Evolutionary conservation across 1,139 yeast species (phyloP), one percentile per base, ranked within the genome.

Genomic region (Kluyveromyces sp.): DNA sequence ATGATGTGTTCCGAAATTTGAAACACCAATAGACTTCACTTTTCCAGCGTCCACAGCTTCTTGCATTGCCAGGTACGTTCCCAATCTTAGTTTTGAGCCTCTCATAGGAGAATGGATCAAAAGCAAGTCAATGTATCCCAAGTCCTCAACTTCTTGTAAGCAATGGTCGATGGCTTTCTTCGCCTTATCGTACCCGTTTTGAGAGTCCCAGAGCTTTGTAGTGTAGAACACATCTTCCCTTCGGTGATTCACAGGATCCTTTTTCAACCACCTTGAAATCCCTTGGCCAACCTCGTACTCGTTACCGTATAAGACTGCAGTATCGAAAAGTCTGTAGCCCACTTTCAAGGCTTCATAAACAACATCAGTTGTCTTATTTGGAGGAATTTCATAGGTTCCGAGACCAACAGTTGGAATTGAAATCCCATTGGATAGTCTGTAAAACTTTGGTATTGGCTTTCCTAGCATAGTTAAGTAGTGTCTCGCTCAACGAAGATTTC

Each of bases 301-400:
- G 56, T 81, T 81, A 12, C 69, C 67, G 58, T 83, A 83, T 26
- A 63, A 60, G 17, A 70, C 69, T 2, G 87, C 88, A 3, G 80
- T 68, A 55, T 81, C 88, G 41, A 81, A 67, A 52, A 81, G 88
- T 50, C 94, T 74, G 59, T 83, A 83, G 0, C 94, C 94, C 20
- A 61, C 67, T 30, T 70, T 67, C 53, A 84, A 69, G 1, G 83
- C 84, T 31, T 68, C 59, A 47, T 69, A 65, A 1, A 77, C 80
- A 22, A 74, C 54, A 1, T 60, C 57, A 2, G 67, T 58, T 1
- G 80, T 70, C 11, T 63, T 65, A 1, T 55, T 49, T 13, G 63
- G 58, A 2, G 79, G 69, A 2, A 77, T 61, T 45, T 67, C 58
- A 66, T 76, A 80, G 3, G 77, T 72, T 1, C 87, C 87, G 9